Evolutionary conservation across 106 monocot species (phyloP).

Genomic region (Allium sativum): DNA sequence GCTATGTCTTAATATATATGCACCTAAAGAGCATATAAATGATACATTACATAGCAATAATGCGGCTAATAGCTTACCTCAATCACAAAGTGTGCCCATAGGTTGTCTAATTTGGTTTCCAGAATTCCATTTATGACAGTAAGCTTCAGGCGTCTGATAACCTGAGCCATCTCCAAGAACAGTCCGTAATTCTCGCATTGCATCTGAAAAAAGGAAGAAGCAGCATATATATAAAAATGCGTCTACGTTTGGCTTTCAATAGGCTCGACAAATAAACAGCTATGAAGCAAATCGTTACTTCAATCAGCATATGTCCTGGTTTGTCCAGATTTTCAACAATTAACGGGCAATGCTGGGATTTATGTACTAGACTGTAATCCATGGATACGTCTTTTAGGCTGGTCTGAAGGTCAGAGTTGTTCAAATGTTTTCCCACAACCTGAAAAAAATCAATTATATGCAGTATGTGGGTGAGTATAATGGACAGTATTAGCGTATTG

Average conservation of each 20-base stretch:
- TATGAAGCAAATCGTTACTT: conserved; percentile 28
- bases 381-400: conserved; percentile 13
- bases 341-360: conserved; percentile 36
- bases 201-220: conserved; percentile 30
- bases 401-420: background rate
- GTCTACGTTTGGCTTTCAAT: background rate
- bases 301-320: conserved; percentile 76
- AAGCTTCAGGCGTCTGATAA: conserved; percentile 45
- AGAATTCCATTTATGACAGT: conserved; percentile 58
- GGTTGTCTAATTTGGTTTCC: conserved; percentile 41
- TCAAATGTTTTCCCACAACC: conserved; percentile 11
- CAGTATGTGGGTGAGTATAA: background rate
- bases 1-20: background rate
- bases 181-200: conserved; percentile 50
- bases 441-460: conserved; percentile 5
- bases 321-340: conserved; percentile 63
- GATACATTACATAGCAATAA: too few species aligned
- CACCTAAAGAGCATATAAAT: background rate
- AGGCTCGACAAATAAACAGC: background rate
- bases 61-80: conserved; percentile 30
- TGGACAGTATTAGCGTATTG: background rate
- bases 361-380: conserved; percentile 18
- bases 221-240: background rate
- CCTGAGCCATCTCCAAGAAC: conserved; percentile 70
- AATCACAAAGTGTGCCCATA: conserved; percentile 78